Evolutionary conservation across 345 rosid species (phyloP), one percentile per base, ranked within the genome.

Genomic region (Melastoma malabathricum): DNA sequence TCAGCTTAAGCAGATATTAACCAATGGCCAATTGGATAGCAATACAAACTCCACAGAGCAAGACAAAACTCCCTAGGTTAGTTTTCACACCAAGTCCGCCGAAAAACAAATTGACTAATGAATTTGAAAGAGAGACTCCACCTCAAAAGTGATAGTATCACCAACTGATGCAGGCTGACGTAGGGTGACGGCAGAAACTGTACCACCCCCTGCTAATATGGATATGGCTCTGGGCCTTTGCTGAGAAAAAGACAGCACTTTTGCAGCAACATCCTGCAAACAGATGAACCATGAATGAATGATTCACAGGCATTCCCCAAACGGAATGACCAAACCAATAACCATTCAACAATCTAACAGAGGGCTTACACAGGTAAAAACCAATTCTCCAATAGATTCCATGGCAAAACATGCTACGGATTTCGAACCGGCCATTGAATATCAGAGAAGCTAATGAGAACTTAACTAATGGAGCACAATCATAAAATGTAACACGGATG

Each of bases 151-250:
- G 44, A 74, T 51, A 46, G 74, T 64, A 50, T 81, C 81, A 19
- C 54, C 73, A 5, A 83, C 59, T 49, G 95, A 67, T 52, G 87
- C 84, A 4, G 99, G 86, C 68, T 81, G 85, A 16, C 82, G 81
- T 9, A 88, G 72, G 18, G 95, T 85, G 52, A 88, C 95, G 44
- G 80, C 78, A 50, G 99, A 88, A 59, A 88, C 78, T 43, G 95
- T 60, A 58, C 99, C 99, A 25, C 80, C 69, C 57, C 95, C 99
- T 25, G 99, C 88, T 81, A 93, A 74, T 67, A 93, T 61, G 77
- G 94, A 85, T 15, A 88, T 63, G 66, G 87, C 99, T 61, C 99
- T 81, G 29, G 94, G 86, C 70, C 99, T 75, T 60, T 81, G 95
- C 57, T 83, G 96, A 9, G 99, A 64, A 58, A 93, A 88, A 10